A percentile compares a stretch with the other conserved stretches of the same genome.
Conservation (phyloP, 768 basidiomycete genomes). For the Leccinum broughii region DNA sequence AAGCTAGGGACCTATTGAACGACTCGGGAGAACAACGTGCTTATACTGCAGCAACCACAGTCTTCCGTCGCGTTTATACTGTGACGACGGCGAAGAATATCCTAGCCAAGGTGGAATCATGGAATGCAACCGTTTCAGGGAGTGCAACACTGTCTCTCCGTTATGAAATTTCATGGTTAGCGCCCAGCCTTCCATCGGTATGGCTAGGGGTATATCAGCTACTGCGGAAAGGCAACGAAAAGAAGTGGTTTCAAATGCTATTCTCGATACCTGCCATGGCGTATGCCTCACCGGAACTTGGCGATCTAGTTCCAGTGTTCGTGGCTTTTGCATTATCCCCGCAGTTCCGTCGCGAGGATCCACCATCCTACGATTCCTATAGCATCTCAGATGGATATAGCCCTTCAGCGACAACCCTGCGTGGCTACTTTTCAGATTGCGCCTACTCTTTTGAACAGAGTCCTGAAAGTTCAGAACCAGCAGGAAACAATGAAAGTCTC, state of each 20-base stretch:
- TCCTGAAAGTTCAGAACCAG: constrained; percentile 3
- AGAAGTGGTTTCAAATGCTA: neutral
- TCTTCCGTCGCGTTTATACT: constrained; percentile 1
- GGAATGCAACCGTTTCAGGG: neutral
- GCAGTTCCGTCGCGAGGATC: constrained; percentile 5
- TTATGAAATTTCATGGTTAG: constrained; percentile 30
- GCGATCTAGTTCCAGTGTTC: neutral
- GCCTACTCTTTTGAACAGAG: constrained; percentile 3
- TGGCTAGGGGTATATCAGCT: constrained; percentile 32
- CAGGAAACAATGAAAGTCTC: neutral
- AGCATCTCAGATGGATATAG: constrained; percentile 7
- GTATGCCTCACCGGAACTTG: neutral
- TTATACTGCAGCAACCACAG: constrained; percentile 1
- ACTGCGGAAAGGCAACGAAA: constrained; percentile 12
- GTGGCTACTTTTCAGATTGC: neutral
- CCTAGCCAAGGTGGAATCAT: constrained; percentile 1
- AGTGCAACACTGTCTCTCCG: neutral
- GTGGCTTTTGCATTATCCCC: constrained; percentile 28
- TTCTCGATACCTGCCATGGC: neutral
- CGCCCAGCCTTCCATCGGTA: constrained; percentile 9
- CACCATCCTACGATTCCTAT: constrained; percentile 16
- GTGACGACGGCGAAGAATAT: neutral
- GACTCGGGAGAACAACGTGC: constrained; percentile 6
- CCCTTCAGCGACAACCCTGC: constrained; percentile 1
- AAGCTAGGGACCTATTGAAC: constrained; percentile 5